Evolutionary conservation across 768 basidiomycete species (phyloP), one percentile per base, ranked within the genome.

Genomic region (Sutorius australiensis): DNA sequence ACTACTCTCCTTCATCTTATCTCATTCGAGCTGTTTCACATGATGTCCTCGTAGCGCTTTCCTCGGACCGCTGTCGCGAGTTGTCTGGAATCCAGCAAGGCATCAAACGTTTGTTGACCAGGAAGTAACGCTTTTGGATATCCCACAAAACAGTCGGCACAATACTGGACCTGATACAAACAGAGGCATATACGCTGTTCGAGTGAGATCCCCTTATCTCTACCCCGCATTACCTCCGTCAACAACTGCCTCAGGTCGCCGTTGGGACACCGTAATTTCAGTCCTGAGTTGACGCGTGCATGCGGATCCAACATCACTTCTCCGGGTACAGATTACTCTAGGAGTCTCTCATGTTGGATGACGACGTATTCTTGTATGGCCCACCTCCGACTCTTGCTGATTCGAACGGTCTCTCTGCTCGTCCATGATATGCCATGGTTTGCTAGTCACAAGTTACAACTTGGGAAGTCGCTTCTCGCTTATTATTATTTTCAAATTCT

Each of bases 161-260:
- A 37, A 10, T 13, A 5, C 19, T 28, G 17, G 37, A 6, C 32
- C 43, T 40, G 19, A 19, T 33, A 28, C 34, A 39, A 31, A 32
- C n/a, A 11, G 55, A 50, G 55, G 59, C 50, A 61, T 46, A 54
- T 54, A 12, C 36, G 47, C 59, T 36, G 30, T 50, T 42, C 24
- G 41, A 21, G 10, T 13, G 7, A 10, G 1, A 38, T 24, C 16
- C 19, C 19, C 21, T 21, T 27, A 27, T 27, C 31, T 13, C 27
- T 10, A 28, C 14, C 13, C 36, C 45, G 40, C 49, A 40, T 9
- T 42, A 17, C 3, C 32, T 37, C 30, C 41, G 21, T 17, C 30
- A 37, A 37, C 36, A 37, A 37, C n/a, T 37, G 36, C 36, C n/a
- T 37, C 16, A 28, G 24, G 37, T 50, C 40, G 19, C 30, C 32